A percentile compares a stretch with the other conserved stretches of the same genome.
These are phyloP conservation scores for Beauveria brongniartii DNA, from an alignment of 2,329 filamentous ascomycete genomes.

Conservation along the genomic window DNA sequence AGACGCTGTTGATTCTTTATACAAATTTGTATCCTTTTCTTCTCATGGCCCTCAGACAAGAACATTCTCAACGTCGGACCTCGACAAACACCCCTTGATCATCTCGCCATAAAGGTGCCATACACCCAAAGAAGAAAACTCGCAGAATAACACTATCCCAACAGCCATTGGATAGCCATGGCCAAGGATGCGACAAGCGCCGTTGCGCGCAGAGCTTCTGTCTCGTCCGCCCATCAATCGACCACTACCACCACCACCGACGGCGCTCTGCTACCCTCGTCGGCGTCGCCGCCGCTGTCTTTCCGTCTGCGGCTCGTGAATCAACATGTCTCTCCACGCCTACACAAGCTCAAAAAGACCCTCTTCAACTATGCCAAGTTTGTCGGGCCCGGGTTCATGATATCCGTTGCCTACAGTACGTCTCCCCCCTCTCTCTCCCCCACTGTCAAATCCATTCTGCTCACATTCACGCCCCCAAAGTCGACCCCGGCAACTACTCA, in stretches of 20 bases:
- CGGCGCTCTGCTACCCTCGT: background rate
- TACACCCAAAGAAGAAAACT: background rate
- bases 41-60: background rate
- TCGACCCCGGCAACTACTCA: conserved; percentile 60
- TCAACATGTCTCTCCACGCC: background rate
- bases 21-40: background rate
- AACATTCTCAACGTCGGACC: background rate
- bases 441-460: background rate
- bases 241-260: background rate
- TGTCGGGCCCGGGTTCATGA: conserved; percentile 60
- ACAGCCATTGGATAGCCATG: background rate
- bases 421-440: background rate
- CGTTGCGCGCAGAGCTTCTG: background rate
- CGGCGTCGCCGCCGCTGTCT: background rate
- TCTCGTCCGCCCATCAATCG: background rate
- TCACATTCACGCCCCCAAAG: conserved; percentile 13
- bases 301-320: background rate
- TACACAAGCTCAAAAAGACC: background rate
- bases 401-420: conserved; percentile 50
- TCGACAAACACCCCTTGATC: background rate
- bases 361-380: conserved; percentile 22
- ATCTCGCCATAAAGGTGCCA: no score
- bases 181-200: background rate
- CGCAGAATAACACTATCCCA: no score
- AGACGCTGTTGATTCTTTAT: background rate